A percentile compares a stretch with the other conserved stretches of the same genome.
Conservation (phyloP, 306 rosid species). For the Abrus pulchellus region DNA sequence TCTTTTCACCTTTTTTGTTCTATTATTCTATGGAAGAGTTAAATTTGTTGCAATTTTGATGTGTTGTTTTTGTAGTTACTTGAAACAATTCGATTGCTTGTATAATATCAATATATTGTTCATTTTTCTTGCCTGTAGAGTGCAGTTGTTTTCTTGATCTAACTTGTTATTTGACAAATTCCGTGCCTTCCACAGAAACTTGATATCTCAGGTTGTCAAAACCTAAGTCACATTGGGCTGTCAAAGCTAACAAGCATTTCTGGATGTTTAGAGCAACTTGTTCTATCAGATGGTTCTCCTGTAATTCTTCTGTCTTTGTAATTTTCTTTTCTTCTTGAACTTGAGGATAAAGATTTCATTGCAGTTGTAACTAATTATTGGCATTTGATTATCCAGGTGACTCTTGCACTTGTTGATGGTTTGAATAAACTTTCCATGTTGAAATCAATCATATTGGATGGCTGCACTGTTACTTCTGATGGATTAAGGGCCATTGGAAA, state of each 20-base stretch:
- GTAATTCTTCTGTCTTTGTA: constrained; percentile 60
- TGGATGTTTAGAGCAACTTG: constrained; percentile 67
- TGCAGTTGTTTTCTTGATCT: constrained; percentile 32
- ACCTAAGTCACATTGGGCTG: constrained; percentile 71
- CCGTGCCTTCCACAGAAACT: constrained; percentile 70
- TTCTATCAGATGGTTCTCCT: constrained; percentile 78
- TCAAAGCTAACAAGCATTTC: constrained; percentile 67
- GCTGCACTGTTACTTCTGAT: constrained; percentile 66
- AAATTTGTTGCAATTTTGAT: constrained; percentile 3
- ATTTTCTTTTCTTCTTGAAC: not conserved
- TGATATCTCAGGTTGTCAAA: constrained; percentile 85
- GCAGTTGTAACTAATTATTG: constrained; percentile 37
- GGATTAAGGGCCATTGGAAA: constrained; percentile 88
- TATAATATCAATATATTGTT: not conserved
- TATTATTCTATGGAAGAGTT: constrained; percentile 1
- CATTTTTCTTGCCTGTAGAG: not conserved
- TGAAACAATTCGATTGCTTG: not conserved
- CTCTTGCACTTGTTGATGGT: constrained; percentile 72
- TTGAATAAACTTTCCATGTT: constrained; percentile 71
- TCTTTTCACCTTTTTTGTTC: not conserved
- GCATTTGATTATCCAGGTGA: constrained; percentile 69
- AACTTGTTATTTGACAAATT: constrained; percentile 38
- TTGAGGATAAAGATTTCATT: constrained; percentile 26
- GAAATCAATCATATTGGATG: constrained; percentile 85
- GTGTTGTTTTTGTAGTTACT: constrained; percentile 5